phyloP scores from a whole-genome alignment of 768 basidiomycete genomes.

The Bullera alba region DNA sequence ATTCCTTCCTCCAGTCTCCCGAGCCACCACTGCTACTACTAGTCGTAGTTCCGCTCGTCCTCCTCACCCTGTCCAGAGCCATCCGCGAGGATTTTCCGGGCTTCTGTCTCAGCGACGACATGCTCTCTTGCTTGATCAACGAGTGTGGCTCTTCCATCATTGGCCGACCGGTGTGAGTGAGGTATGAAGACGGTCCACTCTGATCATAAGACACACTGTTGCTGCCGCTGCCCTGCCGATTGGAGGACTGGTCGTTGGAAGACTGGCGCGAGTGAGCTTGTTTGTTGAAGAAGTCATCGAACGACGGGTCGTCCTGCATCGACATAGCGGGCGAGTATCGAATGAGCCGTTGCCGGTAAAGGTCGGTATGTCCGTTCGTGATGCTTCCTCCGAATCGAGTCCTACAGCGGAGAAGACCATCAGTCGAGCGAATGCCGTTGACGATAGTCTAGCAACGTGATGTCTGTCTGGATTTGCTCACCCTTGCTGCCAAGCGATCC shows the following conservation, averaged over 20 bases:
- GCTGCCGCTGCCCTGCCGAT: background rate
- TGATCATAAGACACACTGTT: background rate
- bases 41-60: conserved; percentile 7
- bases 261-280: conserved; percentile 4
- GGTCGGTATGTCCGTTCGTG: background rate
- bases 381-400: background rate
- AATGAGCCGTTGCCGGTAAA: no score
- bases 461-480: no score
- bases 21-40: background rate
- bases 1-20: conserved; percentile 16
- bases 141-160: conserved; percentile 25
- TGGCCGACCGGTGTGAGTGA: background rate
- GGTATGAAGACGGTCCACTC: background rate
- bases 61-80: background rate
- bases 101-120: conserved; percentile 8
- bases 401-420: no score
- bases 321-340: conserved; percentile 10
- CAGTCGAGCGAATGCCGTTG: no score
- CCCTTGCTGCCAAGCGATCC: no score
- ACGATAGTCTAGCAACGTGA: no score
- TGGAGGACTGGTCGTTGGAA: background rate
- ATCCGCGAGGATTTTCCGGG: background rate
- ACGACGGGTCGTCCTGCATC: conserved; percentile 12
- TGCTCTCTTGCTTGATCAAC: conserved; percentile 9
- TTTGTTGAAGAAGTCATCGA: conserved; percentile 22